Base-by-base conservation (phyloP, 192 early-diverging fungal genomes). In the Chytriomyces confervae region DNA sequence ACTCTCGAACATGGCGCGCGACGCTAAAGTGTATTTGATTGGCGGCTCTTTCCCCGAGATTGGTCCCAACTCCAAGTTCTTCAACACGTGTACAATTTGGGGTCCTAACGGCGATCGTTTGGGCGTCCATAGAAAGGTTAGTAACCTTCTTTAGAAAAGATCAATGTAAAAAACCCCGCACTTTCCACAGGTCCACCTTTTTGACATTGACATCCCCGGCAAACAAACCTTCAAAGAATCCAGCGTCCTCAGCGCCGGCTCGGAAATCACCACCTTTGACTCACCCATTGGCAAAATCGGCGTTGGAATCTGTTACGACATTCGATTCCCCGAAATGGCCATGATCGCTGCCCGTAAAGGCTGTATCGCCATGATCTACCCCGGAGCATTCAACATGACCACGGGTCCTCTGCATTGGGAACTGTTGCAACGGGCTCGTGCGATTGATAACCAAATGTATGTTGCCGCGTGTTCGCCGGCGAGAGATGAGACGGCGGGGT, bases 331-430 rank as follows among this genome's bases (percentile, higher is more conserved):
- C 8, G 97, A 99, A 76, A 84, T 96, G 78, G 96, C 97, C 51
- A 96, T 93, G 92, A 88, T 97, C 82, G 96, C 96, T 47, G 93
- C 96, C 6, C 83, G 94, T 50, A 89, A 88, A 79, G 94, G 95
- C 0, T 96, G 95, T 75, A 80, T 97, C 24, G 92, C 89, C 18
- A 97, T 99, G 96, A 90, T 99, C 45, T 99, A 97, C 77, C 97
- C 96, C 4, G 97, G 95, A 2, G 96, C 96, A 0, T 98, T 98
- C 83, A 99, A 98, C 81, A 93, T 91, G 83, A 95, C 92, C 10
- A 99, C 97, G 3, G 97, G 97, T 20, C 96, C 96, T 1, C 69
- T 97, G 79, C 95, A 97, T 77, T 99, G 96, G 95, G 96, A 99
- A 79, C 84, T 97, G 45, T 72, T 97, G 64, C 87, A 92, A 79